Percentiles rank a stretch among this genome's conserved stretches.
These are phyloP conservation scores for Podila clonocystis DNA, from an alignment of 192 early-diverging fungal species.

Conservation along the genomic window DNA sequence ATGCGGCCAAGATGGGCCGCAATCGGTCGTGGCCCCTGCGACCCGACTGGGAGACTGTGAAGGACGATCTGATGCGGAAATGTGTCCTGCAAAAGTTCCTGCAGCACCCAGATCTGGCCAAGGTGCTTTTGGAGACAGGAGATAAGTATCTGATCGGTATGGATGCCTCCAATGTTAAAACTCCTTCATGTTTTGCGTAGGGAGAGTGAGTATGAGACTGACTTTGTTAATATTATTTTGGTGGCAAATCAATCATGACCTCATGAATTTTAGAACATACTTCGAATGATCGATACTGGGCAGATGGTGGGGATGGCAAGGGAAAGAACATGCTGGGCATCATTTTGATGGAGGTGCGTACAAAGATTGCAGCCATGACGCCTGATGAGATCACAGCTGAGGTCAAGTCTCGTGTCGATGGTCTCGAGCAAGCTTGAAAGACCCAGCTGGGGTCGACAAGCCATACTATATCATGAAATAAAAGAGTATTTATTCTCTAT, in stretches of 20 bases:
- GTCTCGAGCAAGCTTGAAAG: background rate
- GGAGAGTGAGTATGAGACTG: no score
- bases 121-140: constrained; percentile 43
- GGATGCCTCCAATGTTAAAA: background rate
- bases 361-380: constrained; percentile 22
- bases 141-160: constrained; percentile 30
- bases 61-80: constrained; percentile 52
- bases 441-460: background rate
- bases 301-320: constrained; percentile 46
- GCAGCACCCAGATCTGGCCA: constrained; percentile 41
- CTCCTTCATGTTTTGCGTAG: no score
- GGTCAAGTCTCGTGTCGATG: background rate
- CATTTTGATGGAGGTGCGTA: constrained; percentile 29
- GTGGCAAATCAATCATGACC: no score
- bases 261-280: constrained; percentile 38
- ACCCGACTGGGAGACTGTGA: constrained; percentile 57
- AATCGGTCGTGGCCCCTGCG: constrained; percentile 30
- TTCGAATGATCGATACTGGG: constrained; percentile 53
- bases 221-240: no score
- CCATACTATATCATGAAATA: background rate
- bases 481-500: no score
- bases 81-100: constrained; percentile 53
- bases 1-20: constrained; percentile 57
- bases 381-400: constrained; percentile 21
- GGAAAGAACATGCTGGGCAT: constrained; percentile 52